These are phyloP conservation scores for Endotrypanum monterogeii DNA, from an alignment of 208 protist species.

Conservation along the genomic window DNA sequence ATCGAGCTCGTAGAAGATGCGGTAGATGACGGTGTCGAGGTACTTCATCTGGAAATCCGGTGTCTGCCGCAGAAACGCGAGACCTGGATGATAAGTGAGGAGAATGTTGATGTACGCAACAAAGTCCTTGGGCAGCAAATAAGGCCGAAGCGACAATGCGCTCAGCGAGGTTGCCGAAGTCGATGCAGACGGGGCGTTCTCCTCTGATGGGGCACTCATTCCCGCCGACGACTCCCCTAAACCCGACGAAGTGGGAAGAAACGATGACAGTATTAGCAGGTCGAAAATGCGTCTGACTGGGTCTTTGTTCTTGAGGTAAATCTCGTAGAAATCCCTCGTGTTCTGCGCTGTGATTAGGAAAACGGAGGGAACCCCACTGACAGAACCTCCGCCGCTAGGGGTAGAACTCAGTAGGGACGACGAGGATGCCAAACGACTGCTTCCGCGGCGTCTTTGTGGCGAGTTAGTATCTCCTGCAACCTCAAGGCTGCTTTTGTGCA, in stretches of 20 bases:
- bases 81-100: conserved; percentile 90
- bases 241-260: conserved; percentile 18
- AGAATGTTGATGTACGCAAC: conserved; percentile 72
- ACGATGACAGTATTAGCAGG: conserved; percentile 68
- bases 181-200: conserved; percentile 6
- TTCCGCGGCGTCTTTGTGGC: conserved; percentile 8
- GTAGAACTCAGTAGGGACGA: conserved; percentile 29
- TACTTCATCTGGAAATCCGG: conserved; percentile 96
- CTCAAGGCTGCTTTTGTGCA: conserved; percentile 10
- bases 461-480: conserved; percentile 1
- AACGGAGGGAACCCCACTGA: conserved; percentile 15
- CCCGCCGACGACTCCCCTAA: conserved; percentile 19
- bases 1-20: conserved; percentile 96
- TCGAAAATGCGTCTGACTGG: conserved; percentile 81
- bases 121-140: conserved; percentile 81
- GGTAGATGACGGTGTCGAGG: conserved; percentile 94
- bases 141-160: conserved; percentile 33
- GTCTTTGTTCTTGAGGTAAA: conserved; percentile 63
- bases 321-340: conserved; percentile 82
- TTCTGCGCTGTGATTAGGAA: conserved; percentile 54
- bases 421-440: conserved; percentile 26
- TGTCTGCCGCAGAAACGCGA: conserved; percentile 92
- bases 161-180: not conserved
- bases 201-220: conserved; percentile 8
- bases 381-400: conserved; percentile 12